A percentile compares a stretch with the other conserved stretches of the same genome.
These are phyloP conservation scores for Cutaneotrichosporon sp. DNA, from an alignment of 1,284 basidiomycete species.

Conservation along the genomic window DNA sequence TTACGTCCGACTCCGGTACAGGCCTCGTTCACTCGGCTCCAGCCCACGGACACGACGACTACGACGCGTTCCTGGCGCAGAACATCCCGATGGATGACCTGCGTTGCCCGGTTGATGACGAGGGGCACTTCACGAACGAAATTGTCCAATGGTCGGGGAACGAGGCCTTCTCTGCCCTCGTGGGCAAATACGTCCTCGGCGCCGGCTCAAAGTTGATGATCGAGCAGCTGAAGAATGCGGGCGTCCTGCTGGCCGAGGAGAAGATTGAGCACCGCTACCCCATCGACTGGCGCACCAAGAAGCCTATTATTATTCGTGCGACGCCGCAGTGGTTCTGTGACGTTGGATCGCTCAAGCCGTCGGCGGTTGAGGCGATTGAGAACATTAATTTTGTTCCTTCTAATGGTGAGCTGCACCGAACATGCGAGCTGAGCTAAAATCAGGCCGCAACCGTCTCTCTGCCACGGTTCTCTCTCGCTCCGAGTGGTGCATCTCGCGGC, in stretches of 20 bases:
- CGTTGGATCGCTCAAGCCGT: constrained; percentile 76
- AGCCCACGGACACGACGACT: constrained; percentile 93
- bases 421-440: neutral
- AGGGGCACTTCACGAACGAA: constrained; percentile 70
- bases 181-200: constrained; percentile 72
- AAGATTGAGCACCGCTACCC: constrained; percentile 86
- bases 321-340: constrained; percentile 99
- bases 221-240: constrained; percentile 62
- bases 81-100: constrained; percentile 48
- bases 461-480: constrained; percentile 83
- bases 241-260: constrained; percentile 67
- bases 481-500: constrained; percentile 99
- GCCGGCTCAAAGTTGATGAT: constrained; percentile 71
- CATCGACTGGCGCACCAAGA: constrained; percentile 95
- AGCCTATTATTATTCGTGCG: constrained; percentile 89
- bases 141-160: constrained; percentile 62
- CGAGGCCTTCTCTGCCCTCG: constrained; percentile 35
- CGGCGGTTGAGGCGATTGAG: constrained; percentile 71
- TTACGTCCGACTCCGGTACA: constrained; percentile 87
- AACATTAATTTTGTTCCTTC: constrained; percentile 77
- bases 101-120: constrained; percentile 75
- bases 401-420: constrained; percentile 60
- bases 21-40: constrained; percentile 96
- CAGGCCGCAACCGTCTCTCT: constrained; percentile 81
- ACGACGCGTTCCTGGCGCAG: constrained; percentile 64